These are phyloP conservation scores for Penicillium sp. DNA, from an alignment of 2,329 filamentous ascomycete genomes.

Conservation along the genomic window DNA sequence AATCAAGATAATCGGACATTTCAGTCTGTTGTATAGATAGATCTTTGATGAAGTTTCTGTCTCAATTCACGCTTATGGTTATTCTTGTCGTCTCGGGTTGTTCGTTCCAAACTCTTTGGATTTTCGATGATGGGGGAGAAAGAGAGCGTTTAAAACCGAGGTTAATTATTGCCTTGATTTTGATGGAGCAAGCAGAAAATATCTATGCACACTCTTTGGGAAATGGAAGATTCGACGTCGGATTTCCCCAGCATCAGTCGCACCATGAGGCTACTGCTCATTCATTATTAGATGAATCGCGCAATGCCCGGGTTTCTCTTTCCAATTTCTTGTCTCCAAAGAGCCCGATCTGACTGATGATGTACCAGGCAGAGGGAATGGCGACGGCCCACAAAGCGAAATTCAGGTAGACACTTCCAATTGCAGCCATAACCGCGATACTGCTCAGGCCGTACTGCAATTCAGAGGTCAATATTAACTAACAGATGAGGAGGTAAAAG, in stretches of 20 bases:
- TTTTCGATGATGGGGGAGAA: neutral
- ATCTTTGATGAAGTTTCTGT: neutral
- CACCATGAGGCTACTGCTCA: neutral
- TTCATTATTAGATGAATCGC: conserved; percentile 9
- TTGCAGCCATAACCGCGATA: conserved; percentile 63
- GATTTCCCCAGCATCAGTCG: neutral
- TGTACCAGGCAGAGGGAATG: conserved; percentile 68
- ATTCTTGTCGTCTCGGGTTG: neutral
- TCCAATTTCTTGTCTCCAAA: conserved; percentile 38
- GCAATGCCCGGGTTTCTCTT: conserved; percentile 25
- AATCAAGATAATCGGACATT: conserved; percentile 73
- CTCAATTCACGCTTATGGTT: neutral
- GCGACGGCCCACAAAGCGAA: conserved; percentile 69
- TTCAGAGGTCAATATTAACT: neutral
- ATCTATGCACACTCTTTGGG: neutral
- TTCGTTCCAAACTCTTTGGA: neutral
- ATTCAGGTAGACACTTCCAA: conserved; percentile 71
- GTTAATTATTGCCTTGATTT: neutral
- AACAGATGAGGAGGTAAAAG: neutral
- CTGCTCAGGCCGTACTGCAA: conserved; percentile 66
- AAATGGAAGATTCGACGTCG: neutral
- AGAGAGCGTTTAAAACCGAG: neutral
- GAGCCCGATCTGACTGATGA: conserved; percentile 61
- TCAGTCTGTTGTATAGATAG: conserved; percentile 21
- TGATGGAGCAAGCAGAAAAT: neutral